These are phyloP conservation scores for Thalassia testudinum DNA, from an alignment of 116 monocot species.

Conservation along the genomic window DNA sequence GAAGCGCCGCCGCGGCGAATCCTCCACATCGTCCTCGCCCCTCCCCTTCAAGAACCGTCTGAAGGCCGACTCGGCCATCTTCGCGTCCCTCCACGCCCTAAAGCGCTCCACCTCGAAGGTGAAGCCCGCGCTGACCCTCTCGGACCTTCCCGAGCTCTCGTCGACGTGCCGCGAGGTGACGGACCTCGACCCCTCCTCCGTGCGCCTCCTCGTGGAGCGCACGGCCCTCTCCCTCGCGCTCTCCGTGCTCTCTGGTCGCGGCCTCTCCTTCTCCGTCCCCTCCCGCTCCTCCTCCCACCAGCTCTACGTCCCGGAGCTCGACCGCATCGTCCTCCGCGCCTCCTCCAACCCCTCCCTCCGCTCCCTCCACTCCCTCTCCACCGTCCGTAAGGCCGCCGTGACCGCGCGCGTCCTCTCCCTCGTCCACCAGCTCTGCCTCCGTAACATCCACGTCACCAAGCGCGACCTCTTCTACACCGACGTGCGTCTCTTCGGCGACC, in stretches of 20 bases:
- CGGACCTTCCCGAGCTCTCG: slow-evolving; percentile 43
- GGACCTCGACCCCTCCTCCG: slow-evolving; percentile 51
- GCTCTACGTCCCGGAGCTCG: slow-evolving; percentile 87
- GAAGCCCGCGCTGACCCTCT: slow-evolving; percentile 23
- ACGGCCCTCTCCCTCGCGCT: slow-evolving; percentile 38
- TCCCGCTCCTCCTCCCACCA: slow-evolving; percentile 85
- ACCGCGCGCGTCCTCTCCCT: slow-evolving; percentile 72
- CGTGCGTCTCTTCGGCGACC: slow-evolving; percentile 92
- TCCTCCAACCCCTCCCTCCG: slow-evolving; percentile 51
- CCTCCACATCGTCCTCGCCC: slow-evolving; percentile 9
- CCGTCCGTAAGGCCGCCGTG: slow-evolving; percentile 83
- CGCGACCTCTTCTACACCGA: slow-evolving; percentile 98
- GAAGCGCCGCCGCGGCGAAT: slow-evolving; percentile 1
- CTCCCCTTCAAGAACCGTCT: slow-evolving; percentile 46
- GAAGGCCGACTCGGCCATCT: slow-evolving; percentile 58
- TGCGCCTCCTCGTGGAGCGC: slow-evolving; percentile 51
- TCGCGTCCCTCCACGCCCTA: slow-evolving; percentile 18
- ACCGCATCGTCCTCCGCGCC: slow-evolving; percentile 80
- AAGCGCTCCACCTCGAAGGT: slow-evolving; percentile 18
- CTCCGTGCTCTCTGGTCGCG: slow-evolving; percentile 53
- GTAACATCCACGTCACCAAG: slow-evolving; percentile 92
- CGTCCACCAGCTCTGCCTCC: slow-evolving; percentile 59
- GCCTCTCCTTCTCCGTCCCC: slow-evolving; percentile 92
- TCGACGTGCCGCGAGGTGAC: slow-evolving; percentile 73
- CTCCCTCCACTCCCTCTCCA: slow-evolving; percentile 63